phyloP scores from a whole-genome alignment of 106 monocot species.

The Dendrobium officinale region DNA sequence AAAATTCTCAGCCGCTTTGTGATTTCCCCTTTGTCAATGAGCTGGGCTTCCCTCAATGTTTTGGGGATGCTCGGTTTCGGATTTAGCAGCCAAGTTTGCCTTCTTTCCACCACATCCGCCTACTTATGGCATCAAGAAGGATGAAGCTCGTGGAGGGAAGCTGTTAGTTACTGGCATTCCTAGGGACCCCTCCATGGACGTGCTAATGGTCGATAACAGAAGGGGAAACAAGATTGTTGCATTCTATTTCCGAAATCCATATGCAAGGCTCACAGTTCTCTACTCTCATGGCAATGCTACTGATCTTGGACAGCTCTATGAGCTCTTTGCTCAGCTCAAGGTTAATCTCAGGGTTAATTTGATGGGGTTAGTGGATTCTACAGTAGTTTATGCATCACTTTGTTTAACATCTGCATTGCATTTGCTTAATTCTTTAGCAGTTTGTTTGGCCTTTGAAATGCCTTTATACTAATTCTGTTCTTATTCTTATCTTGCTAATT shows the following conservation, averaged over 20 bases:
- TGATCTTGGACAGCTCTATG: slow-evolving; percentile 82
- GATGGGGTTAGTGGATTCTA: slow-evolving; percentile 67
- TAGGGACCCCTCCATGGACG: slow-evolving; percentile 48
- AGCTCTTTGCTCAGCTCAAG: slow-evolving; percentile 87
- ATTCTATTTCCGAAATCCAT: slow-evolving; percentile 64
- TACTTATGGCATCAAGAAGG: slow-evolving; percentile 48
- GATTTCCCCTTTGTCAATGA: slow-evolving; percentile 46
- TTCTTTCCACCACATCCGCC: slow-evolving; percentile 79
- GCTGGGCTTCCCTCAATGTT: slow-evolving; percentile 42
- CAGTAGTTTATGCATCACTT: not conserved
- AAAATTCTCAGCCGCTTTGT: slow-evolving; percentile 6
- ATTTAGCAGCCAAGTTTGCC: slow-evolving; percentile 72
- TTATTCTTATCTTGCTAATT: not conserved
- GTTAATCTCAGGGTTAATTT: slow-evolving; percentile 78
- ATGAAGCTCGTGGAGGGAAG: slow-evolving; percentile 25
- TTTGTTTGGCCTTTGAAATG: not conserved
- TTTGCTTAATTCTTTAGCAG: not conserved
- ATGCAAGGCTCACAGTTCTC: slow-evolving; percentile 63
- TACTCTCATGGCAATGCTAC: slow-evolving; percentile 97
- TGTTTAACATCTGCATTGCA: not conserved
- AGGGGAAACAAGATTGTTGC: slow-evolving; percentile 67
- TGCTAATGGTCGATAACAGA: slow-evolving; percentile 51
- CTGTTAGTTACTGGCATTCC: slow-evolving; percentile 56
- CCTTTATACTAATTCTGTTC: not conserved
- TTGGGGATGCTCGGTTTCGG: slow-evolving; percentile 69